Evolutionary conservation across 225 moss, liverwort and hornwort genomes (phyloP), one percentile per base, ranked within the genome.

Genomic region (Bryoerythrophyllum caledonicum): DNA sequence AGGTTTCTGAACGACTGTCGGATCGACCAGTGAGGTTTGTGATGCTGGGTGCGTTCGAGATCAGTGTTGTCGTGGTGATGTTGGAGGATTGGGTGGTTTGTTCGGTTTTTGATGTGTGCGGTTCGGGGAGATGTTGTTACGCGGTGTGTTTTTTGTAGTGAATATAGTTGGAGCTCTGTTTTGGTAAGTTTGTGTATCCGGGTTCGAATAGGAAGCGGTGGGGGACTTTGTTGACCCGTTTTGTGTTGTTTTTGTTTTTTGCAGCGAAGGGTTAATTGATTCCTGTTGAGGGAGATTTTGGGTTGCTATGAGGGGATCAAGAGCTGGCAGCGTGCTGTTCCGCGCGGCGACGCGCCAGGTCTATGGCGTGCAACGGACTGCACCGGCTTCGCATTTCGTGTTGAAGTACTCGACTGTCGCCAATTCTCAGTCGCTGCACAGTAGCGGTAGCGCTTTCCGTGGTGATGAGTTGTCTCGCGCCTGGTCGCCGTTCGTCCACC

Each of bases 401-500:
- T n/a, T 55, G 73, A 79, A 75, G 70, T 49, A 49, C 48, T 66
- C 83, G 20, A 65, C 73, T 48, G 51, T 60, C 9, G 35, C 49
- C 1, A 65, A 80, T 63, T 24, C 79, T 49, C 52, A 10, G 6
- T 62, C 76, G 3, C 23, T 85, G 67, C 17, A 52, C 48, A 17
- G 48, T 13, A 77, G 70, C 6, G 69, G 69, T 15, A 49, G 16
- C 48, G 26, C 10, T 17, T 44, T 34, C 11, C 59, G 35, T 14
- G 48, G 48, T 49, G 60, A 58, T 40, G 69, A 66, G 15, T 17
- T 17, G 14, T 20, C 62, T 21, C 71, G 85, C 13, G 80, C 87
- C 35, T 85, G 80, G 78, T 82, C 87, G 30, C 87, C 87, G 24
- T 82, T 82, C 34, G 56, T 80, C 21, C 80, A 73, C 41, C 80